Evolutionary conservation across 306 rosid species (phyloP), one percentile per base, ranked within the genome.

Genomic region (Citrullus mucosospermus): DNA sequence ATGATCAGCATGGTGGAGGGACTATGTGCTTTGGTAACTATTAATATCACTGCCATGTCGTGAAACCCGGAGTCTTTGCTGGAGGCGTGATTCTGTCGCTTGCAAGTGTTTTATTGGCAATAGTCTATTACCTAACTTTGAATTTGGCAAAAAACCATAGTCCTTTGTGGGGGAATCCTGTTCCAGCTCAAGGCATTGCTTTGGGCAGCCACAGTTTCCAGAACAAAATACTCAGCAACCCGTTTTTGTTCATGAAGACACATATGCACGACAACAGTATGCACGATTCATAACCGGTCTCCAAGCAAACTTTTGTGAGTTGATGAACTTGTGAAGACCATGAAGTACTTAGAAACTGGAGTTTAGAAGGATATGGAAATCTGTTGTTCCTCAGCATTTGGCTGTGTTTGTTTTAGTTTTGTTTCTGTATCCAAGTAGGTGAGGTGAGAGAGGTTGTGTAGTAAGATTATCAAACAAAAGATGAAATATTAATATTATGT

Each of bases 181-280:
- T 30, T 84, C 82, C 85, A 53, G 48, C 63, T 34, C 78, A 74
- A 20, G 83, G 81, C 58, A 90, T 94, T 86, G 97, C 97, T 78
- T 89, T 92, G 97, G 91, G 78, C 97, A 91, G 60, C 95, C 96
- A 32, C 97, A 89, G 82, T 59, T 94, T 65, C 97, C 93, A 38
- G 78, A 86, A 17, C 93, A 84, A 71, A 77, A 28, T 9, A 73
- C 79, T 78, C 90, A 88, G 44, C 89, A 87, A 1, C 98, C 98
- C 0, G 95, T 95, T 4, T 94, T 95, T 71, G 95, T 95, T 55
- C 98, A 92, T 4, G 96, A 95, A 84, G 98, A 95, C 84, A 92
- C 97, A 0, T 95, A 92, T 32, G 80, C 85, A 18, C 85, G 98
- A 78, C 85, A 96, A 78, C 97, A 95, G 76, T 90, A 88, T 81